These are phyloP conservation scores for Lodderomyces elongisporus DNA, from an alignment of 1,139 yeast genomes.

Conservation along the genomic window DNA sequence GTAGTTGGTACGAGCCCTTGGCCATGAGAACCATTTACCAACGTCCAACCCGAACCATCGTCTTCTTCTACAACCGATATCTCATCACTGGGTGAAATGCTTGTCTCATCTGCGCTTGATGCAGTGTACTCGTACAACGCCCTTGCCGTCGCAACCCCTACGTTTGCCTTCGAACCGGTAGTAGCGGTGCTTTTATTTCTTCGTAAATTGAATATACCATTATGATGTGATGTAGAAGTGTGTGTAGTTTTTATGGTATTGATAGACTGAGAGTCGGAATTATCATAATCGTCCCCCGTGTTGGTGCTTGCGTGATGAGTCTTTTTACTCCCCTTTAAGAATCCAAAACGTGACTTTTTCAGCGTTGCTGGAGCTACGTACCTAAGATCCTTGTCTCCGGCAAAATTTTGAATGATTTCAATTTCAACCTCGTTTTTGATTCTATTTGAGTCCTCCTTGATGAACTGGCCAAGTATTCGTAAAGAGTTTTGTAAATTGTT, in stretches of 20 bases:
- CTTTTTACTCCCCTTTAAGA: slow-evolving; percentile 17
- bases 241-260: slow-evolving; percentile 23
- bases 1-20: slow-evolving; percentile 84
- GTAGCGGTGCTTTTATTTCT: slow-evolving; percentile 24
- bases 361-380: slow-evolving; percentile 38
- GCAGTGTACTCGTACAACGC: slow-evolving; percentile 70
- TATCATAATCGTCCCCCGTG: slow-evolving; percentile 18
- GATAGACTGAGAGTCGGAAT: slow-evolving; percentile 15
- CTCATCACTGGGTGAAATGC: slow-evolving; percentile 57
- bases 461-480: slow-evolving; percentile 53
- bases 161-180: slow-evolving; percentile 8
- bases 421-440: slow-evolving; percentile 79
- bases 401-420: slow-evolving; percentile 83
- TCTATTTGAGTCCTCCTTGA: slow-evolving; percentile 68
- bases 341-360: slow-evolving; percentile 54
- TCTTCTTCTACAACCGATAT: slow-evolving; percentile 60
- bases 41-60: slow-evolving; percentile 95
- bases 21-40: slow-evolving; percentile 39
- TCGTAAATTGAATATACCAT: slow-evolving; percentile 37
- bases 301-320: slow-evolving; percentile 8
- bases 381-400: slow-evolving; percentile 67
- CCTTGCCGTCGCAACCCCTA: slow-evolving; percentile 28
- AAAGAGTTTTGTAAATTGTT: slow-evolving; percentile 54
- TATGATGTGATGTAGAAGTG: slow-evolving; percentile 22
- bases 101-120: slow-evolving; percentile 70